phyloP scores from a whole-genome alignment of 2,329 filamentous ascomycete genomes.

The Alternaria triticina region DNA sequence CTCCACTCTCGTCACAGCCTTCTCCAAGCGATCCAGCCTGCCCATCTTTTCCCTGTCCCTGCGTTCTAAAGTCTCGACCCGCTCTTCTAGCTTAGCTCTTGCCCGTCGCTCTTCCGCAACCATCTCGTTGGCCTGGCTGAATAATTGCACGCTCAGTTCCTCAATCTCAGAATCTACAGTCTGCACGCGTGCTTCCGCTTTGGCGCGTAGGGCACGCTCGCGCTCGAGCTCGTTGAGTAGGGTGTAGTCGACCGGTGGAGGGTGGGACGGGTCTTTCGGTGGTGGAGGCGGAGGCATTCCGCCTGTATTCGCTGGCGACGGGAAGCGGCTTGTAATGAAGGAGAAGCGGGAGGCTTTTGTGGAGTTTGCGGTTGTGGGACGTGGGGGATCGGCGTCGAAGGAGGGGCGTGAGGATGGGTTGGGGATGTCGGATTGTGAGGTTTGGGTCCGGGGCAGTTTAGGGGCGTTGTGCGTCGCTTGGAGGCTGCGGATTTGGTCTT shows the following conservation, averaged over 20 bases:
- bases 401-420: constrained; percentile 24
- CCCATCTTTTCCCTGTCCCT: constrained; percentile 73
- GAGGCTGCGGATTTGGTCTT: constrained; percentile 73
- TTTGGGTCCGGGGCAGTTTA: constrained; percentile 9
- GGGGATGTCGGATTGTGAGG: constrained; percentile 21
- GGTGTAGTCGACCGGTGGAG: constrained; percentile 47
- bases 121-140: constrained; percentile 88
- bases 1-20: constrained; percentile 73
- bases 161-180: constrained; percentile 76
- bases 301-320: constrained; percentile 37
- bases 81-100: constrained; percentile 72
- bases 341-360: constrained; percentile 51
- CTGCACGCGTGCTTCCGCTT: constrained; percentile 71
- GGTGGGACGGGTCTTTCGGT: constrained; percentile 1
- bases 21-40: constrained; percentile 73
- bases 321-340: constrained; percentile 51
- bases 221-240: constrained; percentile 69
- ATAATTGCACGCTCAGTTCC: constrained; percentile 76
- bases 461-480: constrained; percentile 6
- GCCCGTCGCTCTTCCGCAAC: constrained; percentile 77
- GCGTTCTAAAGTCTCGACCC: constrained; percentile 71
- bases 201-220: constrained; percentile 70
- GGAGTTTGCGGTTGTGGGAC: constrained; percentile 37
- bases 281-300: constrained; percentile 43
- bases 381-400: constrained; percentile 28